phyloP scores from a whole-genome alignment of 2,329 filamentous ascomycete genomes.

The Xylariales sp. region DNA sequence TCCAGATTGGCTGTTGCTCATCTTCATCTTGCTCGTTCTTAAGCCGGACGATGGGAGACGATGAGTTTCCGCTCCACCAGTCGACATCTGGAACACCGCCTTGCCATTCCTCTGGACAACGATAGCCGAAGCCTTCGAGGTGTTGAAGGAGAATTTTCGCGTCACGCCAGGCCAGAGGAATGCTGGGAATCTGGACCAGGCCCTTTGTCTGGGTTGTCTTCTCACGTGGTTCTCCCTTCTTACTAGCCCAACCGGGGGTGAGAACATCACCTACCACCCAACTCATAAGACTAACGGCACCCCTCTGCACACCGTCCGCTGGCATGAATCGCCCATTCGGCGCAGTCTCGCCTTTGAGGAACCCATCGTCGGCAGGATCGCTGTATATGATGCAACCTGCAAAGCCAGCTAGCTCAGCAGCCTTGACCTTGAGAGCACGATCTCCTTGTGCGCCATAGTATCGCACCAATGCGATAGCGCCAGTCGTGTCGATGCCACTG shows the following conservation, averaged over 20 bases:
- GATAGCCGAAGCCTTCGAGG: slow-evolving; percentile 69
- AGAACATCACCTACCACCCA: slow-evolving; percentile 89
- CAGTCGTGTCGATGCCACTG: slow-evolving; percentile 67
- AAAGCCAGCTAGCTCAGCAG: slow-evolving; percentile 81
- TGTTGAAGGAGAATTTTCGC: slow-evolving; percentile 73
- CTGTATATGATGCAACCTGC: slow-evolving; percentile 88
- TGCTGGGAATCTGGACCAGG: slow-evolving; percentile 77
- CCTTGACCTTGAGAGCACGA: slow-evolving; percentile 78
- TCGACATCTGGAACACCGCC: slow-evolving; percentile 73
- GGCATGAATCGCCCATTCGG: slow-evolving; percentile 79
- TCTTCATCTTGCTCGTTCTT: slow-evolving; percentile 84
- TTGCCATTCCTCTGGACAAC: slow-evolving; percentile 65
- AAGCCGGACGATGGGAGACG: slow-evolving; percentile 73
- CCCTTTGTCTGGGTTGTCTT: slow-evolving; percentile 65
- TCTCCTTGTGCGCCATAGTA: slow-evolving; percentile 73
- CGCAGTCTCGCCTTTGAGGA: slow-evolving; percentile 64
- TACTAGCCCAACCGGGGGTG: slow-evolving; percentile 80
- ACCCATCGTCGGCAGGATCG: slow-evolving; percentile 82
- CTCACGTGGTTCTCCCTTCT: slow-evolving; percentile 59
- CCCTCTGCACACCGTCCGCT: slow-evolving; percentile 75
- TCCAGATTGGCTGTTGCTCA: slow-evolving; percentile 81
- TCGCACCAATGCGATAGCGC: slow-evolving; percentile 78
- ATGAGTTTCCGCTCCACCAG: slow-evolving; percentile 79
- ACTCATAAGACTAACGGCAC: slow-evolving; percentile 72
- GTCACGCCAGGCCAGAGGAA: slow-evolving; percentile 87